Evolutionary conservation across 805 yeast genomes (phyloP), one percentile per base, ranked within the genome.

Genomic region (Blastobotrys robertii): DNA sequence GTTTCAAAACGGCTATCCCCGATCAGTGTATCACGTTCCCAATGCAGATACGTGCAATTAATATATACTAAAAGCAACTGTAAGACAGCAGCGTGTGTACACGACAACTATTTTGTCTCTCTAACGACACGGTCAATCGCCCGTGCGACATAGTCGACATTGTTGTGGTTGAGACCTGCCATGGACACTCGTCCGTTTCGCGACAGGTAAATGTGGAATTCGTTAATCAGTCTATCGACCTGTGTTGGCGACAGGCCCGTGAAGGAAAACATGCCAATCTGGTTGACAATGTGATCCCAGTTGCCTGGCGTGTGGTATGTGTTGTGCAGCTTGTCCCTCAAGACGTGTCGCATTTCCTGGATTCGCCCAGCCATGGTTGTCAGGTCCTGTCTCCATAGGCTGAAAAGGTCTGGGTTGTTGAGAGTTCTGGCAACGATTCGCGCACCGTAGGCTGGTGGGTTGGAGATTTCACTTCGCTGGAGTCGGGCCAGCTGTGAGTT

Each of bases 241-340:
- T 85, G 90, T 29, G 75, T 81, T 25, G 81, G 68, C 4, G 73
- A 65, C 54, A 90, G 73, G 1, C 96, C 98, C 28, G 97, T 90
- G 68, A 80, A 90, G 30, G 95, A 86, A 63, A 90, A 90, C 97
- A 90, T 90, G 55, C 98, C 98, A 49, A 84, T 82, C 70, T 92
- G 98, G 50, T 72, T 70, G 38, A 79, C 81, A 56, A 90, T 84
- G 66, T 90, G 97, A 52, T 77, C 82, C 97, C 97, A 90, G 55
- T 70, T 75, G 38, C 95, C 96, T 28, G 95, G 95, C 16, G 97
- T 86, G 15, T 67, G 66, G 49, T 84, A 74, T 19, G 25, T 19
- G 42, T 65, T 63, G 40, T 72, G 73, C 48, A 90, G 72, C 47
- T 72, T 72, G 43, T 69, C 70, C 59, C 79, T 74, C 56, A 90